Conservation (phyloP, 139 green algal genomes). For the Monoraphidium neglectum region DNA sequence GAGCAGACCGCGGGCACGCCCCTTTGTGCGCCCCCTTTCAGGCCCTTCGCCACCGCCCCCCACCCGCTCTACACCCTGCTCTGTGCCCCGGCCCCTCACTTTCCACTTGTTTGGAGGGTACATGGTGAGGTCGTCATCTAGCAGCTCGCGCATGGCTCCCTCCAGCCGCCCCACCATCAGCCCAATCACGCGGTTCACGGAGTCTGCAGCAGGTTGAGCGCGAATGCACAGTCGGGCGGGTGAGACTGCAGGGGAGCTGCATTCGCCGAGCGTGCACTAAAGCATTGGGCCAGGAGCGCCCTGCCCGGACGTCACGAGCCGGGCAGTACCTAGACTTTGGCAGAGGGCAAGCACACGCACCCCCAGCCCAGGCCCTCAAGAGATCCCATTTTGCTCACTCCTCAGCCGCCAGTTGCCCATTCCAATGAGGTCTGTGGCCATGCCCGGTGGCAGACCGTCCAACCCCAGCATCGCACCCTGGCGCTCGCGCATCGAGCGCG, state of each 20-base stretch:
- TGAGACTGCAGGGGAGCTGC: background rate
- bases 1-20: background rate
- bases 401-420: conserved; percentile 73
- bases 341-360: background rate
- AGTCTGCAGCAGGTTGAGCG: too few species aligned
- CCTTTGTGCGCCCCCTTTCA: too few species aligned
- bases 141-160: conserved; percentile 51
- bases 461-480: background rate
- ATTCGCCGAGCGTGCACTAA: background rate
- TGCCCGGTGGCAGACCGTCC: conserved; percentile 13
- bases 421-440: conserved; percentile 51
- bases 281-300: background rate
- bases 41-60: too few species aligned
- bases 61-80: too few species aligned
- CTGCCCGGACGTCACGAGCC: background rate
- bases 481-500: conserved; percentile 1
- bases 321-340: background rate
- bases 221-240: background rate
- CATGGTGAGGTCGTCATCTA: conserved; percentile 52
- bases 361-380: too few species aligned
- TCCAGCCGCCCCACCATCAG: conserved; percentile 63
- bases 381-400: too few species aligned
- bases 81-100: background rate
- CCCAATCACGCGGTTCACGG: conserved; percentile 53
- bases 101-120: conserved; percentile 64